These are phyloP conservation scores for Ceriops zippeliana DNA, from an alignment of 345 rosid species.

Conservation along the genomic window DNA sequence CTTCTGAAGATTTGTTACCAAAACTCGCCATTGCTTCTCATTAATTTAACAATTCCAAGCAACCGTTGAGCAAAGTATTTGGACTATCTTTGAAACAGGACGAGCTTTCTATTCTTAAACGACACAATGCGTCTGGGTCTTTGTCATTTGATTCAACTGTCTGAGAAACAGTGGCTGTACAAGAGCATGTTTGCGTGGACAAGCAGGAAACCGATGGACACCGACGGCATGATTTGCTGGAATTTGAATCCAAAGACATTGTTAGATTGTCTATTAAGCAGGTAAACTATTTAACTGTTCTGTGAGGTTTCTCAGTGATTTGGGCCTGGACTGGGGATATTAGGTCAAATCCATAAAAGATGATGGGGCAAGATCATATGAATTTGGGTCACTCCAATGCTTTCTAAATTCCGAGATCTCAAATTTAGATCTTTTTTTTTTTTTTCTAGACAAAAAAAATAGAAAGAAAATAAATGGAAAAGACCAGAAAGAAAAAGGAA, in stretches of 20 bases:
- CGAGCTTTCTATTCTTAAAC: slow-evolving; percentile 73
- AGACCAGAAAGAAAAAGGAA: too few relatives aligned
- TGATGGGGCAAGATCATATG: too few relatives aligned
- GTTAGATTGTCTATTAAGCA: slow-evolving; percentile 85
- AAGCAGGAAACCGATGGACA: slow-evolving; percentile 35
- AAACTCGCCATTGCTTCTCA: slow-evolving; percentile 3
- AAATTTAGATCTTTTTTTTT: too few relatives aligned
- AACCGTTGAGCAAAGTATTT: neutral
- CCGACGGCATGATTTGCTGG: slow-evolving; percentile 41
- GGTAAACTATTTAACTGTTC: slow-evolving; percentile 35
- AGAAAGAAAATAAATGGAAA: too few relatives aligned
- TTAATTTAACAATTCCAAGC: neutral
- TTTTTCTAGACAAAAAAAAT: too few relatives aligned
- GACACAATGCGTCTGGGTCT: slow-evolving; percentile 68
- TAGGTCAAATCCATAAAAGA: too few relatives aligned
- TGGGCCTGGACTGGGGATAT: too few relatives aligned
- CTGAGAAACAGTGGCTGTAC: slow-evolving; percentile 27
- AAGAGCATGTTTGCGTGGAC: slow-evolving; percentile 31
- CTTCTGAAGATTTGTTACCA: slow-evolving; percentile 57
- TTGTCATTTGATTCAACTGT: slow-evolving; percentile 70
- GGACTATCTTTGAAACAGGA: slow-evolving; percentile 45
- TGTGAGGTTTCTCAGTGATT: too few relatives aligned
- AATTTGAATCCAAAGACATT: slow-evolving; percentile 61
- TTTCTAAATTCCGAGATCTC: too few relatives aligned
- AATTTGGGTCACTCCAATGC: too few relatives aligned